Percentiles rank a stretch among this genome's conserved stretches.
These are phyloP conservation scores for Pseudocercospora fuligena DNA, from an alignment of 2,329 filamentous ascomycete species.

Conservation along the genomic window DNA sequence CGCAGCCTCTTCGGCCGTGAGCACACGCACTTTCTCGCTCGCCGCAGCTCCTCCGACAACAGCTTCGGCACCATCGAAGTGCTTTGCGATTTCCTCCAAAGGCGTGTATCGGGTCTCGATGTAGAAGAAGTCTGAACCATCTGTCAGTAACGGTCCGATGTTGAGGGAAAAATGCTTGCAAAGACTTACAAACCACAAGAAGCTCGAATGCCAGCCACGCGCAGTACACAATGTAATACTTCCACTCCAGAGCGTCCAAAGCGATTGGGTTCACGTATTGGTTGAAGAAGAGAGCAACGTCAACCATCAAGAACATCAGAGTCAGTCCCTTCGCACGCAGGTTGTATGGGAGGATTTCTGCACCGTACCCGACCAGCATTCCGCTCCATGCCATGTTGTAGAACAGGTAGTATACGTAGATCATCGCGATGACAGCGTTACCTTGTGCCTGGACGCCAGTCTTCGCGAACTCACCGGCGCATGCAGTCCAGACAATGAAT, in stretches of 20 bases:
- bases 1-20: conserved; percentile 36
- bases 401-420: conserved; percentile 42
- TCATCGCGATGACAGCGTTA: conserved; percentile 40
- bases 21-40: conserved; percentile 40
- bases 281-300: conserved; percentile 52
- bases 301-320: conserved; percentile 52
- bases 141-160: background rate
- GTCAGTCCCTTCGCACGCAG: conserved; percentile 53
- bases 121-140: conserved; percentile 38
- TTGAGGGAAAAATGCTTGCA: background rate
- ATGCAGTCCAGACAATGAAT: conserved; percentile 49
- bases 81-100: conserved; percentile 52
- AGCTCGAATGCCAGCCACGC: conserved; percentile 42
- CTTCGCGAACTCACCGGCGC: conserved; percentile 33
- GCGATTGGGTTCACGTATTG: conserved; percentile 44
- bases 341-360: conserved; percentile 54
- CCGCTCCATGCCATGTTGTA: conserved; percentile 50
- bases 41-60: conserved; percentile 43
- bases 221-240: conserved; percentile 41
- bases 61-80: conserved; percentile 52
- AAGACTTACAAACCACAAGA: conserved; percentile 32
- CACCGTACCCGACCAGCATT: conserved; percentile 50
- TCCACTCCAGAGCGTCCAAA: conserved; percentile 34
- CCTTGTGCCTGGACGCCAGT: conserved; percentile 33
- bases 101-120: conserved; percentile 51